Evolutionary conservation across 768 basidiomycete genomes (phyloP), one percentile per base, ranked within the genome.

Genomic region (Hericium rajendrae): DNA sequence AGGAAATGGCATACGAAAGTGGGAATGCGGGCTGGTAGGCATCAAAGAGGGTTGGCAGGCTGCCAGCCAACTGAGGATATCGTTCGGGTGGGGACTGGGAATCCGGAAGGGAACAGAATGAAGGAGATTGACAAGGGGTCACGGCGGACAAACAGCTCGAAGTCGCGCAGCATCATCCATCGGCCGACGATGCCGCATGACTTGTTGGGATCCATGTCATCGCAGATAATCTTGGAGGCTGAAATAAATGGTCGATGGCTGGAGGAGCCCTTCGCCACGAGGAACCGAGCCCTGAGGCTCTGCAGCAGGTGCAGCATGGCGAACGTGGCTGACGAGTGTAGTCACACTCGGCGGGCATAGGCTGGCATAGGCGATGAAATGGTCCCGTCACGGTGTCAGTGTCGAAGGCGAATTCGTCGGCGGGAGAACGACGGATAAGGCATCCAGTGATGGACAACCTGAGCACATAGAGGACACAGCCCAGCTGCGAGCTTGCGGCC

Each of bases 171-270:
- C 0, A 83, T 82, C 73, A 82, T 79, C 62, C 76, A 77, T 66
- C 83, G 81, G 18, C 78, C 83, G 59, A 85, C 83, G 54, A 84
- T 77, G 40, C 75, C 74, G 82, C 83, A 85, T 15, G 76, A 78
- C 72, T 81, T 80, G 75, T 83, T 85, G 18, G 78, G 79, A 69
- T 83, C 83, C 16, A 81, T 83, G 70, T 83, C 82, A 72, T 84
- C 81, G 70, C 82, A 83, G 56, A 82, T 76, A 57, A 82, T 77
- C 68, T 92, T 92, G 10, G 84, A 86, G 3, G 91, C 91, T 1
- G 90, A 91, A 48, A 94, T 88, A 73, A 93, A 94, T 12, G 94
- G 73, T 0, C 91, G 80, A 67, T 97, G 91, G 22, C 92, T 92
- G 0, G 89, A 92, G 1, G 90, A 92, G 11, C 93, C 92, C 26